phyloP scores from a whole-genome alignment of 768 basidiomycete species.

The Rhizopogon vesiculosus region DNA sequence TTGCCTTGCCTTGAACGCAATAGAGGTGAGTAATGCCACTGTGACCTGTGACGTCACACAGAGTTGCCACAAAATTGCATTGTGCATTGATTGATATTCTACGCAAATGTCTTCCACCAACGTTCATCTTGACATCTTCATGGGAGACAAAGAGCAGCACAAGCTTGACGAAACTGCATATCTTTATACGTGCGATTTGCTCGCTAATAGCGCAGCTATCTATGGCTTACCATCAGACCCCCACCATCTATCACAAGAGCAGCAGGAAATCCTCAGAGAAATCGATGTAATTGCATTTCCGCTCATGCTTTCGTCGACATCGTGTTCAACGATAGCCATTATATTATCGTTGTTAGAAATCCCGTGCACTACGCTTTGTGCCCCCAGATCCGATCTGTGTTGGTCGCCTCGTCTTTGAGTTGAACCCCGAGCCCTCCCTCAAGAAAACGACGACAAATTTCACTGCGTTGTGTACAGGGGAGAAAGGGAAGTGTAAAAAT shows the following conservation, averaged over 20 bases:
- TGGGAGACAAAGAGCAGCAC: slow-evolving; percentile 31
- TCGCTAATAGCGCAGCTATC: slow-evolving; percentile 32
- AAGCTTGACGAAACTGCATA: slow-evolving; percentile 24
- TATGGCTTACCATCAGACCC: slow-evolving; percentile 39
- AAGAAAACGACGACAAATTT: slow-evolving; percentile 47
- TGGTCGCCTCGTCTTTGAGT: slow-evolving; percentile 37
- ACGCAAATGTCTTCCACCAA: background rate
- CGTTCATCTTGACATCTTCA: slow-evolving; percentile 38
- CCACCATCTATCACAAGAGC: slow-evolving; percentile 36
- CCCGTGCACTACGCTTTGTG: slow-evolving; percentile 27
- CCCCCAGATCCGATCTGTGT: slow-evolving; percentile 33
- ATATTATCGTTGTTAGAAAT: slow-evolving; percentile 17
- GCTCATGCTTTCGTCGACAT: slow-evolving; percentile 26
- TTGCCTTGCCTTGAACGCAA: background rate
- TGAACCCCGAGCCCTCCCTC: slow-evolving; percentile 34
- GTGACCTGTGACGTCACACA: slow-evolving; percentile 23
- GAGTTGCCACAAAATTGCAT: slow-evolving; percentile 4
- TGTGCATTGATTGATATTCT: background rate
- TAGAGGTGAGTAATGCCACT: background rate
- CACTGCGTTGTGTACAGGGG: slow-evolving; percentile 40
- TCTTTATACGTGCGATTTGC: slow-evolving; percentile 25
- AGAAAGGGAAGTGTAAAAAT: slow-evolving; percentile 41
- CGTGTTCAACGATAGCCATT: background rate
- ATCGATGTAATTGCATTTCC: slow-evolving; percentile 28
- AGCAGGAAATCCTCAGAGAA: slow-evolving; percentile 41